Base-by-base conservation (phyloP, 495 filamentous ascomycete genomes). In the Aspergillus hancockii region DNA sequence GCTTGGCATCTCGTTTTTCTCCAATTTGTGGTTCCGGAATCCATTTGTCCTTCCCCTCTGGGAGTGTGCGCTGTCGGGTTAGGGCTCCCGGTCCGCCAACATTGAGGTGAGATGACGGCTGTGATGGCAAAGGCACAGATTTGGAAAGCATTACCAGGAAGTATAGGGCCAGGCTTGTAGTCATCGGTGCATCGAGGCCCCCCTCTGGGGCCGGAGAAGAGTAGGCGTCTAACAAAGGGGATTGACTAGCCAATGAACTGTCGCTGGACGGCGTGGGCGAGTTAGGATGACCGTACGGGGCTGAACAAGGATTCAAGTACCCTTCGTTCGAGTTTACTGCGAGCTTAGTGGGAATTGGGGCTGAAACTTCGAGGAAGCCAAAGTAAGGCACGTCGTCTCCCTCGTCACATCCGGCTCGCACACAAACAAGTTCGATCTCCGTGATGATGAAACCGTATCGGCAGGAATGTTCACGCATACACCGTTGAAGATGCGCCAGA, bases 361-460 rank as follows among this genome's bases (percentile, higher is more conserved):
- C 79, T 4, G 85, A 84, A 30, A 96, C 78, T 70, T 97, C 92
- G 4, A 97, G 74, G 71, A 80, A 90, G 2, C 92, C 92, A 66
- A 96, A 97, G 63, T 92, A 86, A 0, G 92, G 92, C 4, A 86
- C 83, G 21, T 74, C 73, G 59, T 88, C 88, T 55, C 77, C 84
- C 12, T 71, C 68, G 53, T 91, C 89, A 55, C 80, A 84, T 34
- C 88, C 88, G 54, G 89, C 89, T 51, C 92, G 90, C 0, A 95
- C 91, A 67, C 92, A 88, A 31, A 97, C 86, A 13, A 97, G 88
- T 76, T 97, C 92, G 67, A 96, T 96, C 69, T 97, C 92, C 0
- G 90, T 96, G 55, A 96, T 85, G 67, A 97, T 93, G 78, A 96
- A 97, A 31, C 92, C 92, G 71, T 97, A 97, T 49, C 92, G 87